Conservation (phyloP, 78 protist genomes). For the Pigoraptor vietnamica region DNA sequence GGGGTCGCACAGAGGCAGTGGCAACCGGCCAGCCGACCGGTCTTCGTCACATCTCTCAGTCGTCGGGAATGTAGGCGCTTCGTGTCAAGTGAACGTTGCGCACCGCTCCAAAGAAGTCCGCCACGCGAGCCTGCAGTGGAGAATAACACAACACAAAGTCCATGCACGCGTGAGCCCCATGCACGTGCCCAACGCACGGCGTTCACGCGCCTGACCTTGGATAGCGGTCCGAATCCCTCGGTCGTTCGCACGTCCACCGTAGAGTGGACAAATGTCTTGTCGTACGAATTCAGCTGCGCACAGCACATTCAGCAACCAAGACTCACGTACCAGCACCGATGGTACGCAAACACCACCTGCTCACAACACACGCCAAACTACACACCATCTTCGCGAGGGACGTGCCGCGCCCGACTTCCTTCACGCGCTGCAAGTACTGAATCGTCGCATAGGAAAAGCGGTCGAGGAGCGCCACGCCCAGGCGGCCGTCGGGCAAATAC, state of each 20-base stretch:
- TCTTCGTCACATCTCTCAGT: too few species aligned
- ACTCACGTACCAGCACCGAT: background rate
- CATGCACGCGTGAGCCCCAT: background rate
- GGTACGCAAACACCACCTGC: background rate
- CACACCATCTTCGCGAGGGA: background rate
- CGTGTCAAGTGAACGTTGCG: background rate
- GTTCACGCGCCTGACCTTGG: background rate
- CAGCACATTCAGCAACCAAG: background rate
- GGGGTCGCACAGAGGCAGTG: too few species aligned
- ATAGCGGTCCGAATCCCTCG: background rate
- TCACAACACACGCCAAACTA: background rate
- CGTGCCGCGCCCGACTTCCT: background rate
- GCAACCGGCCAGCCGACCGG: too few species aligned
- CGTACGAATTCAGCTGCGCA: background rate
- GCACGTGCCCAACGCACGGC: background rate
- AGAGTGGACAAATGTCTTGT: background rate
- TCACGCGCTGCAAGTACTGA: background rate
- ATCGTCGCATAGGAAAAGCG: slow-evolving; percentile 59
- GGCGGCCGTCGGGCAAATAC: slow-evolving; percentile 25
- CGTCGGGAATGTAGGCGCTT: background rate
- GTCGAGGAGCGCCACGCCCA: slow-evolving; percentile 76
- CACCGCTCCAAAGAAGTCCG: background rate
- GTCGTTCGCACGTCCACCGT: background rate
- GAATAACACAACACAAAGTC: background rate
- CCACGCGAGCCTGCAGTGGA: background rate